These are phyloP conservation scores for Thinopyrum elongatum DNA, from an alignment of 176 grass and related monocot species.

Conservation along the genomic window DNA sequence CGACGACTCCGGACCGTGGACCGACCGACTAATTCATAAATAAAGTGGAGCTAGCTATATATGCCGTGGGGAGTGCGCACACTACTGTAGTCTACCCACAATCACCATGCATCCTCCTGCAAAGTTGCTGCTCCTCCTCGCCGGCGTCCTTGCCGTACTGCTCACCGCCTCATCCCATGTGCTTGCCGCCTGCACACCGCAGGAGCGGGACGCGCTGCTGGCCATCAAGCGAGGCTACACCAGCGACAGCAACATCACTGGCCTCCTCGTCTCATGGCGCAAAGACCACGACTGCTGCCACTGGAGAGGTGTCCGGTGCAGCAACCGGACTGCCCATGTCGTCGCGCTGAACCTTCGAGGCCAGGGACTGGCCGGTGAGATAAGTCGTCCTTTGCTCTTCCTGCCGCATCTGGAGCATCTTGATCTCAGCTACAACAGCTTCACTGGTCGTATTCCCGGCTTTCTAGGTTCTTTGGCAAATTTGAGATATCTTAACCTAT, in stretches of 20 bases:
- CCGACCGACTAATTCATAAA: too few species aligned
- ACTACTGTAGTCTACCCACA: too few species aligned
- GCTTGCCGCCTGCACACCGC: not conserved
- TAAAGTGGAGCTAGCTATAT: too few species aligned
- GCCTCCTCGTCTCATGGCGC: not conserved
- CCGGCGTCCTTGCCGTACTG: too few species aligned
- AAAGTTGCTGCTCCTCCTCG: too few species aligned
- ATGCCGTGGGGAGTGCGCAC: too few species aligned
- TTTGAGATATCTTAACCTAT: not conserved
- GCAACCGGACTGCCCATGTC: not conserved
- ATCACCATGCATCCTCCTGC: too few species aligned
- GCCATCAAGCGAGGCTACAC: too few species aligned
- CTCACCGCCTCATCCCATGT: too few species aligned
- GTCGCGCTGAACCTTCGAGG: not conserved
- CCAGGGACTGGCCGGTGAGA: not conserved
- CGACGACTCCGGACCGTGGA: too few species aligned
- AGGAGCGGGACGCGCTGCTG: not conserved
- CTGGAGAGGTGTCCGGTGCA: not conserved
- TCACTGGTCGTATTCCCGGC: not conserved
- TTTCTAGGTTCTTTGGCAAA: not conserved
- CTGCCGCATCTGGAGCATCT: not conserved
- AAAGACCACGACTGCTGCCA: not conserved
- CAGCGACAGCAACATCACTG: not conserved
- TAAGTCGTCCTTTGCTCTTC: not conserved
- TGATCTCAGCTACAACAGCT: not conserved